Percentiles rank a stretch among this genome's conserved stretches.
These are phyloP conservation scores for Pyrus bretschneideri DNA, from an alignment of 306 rosid species.

Conservation along the genomic window DNA sequence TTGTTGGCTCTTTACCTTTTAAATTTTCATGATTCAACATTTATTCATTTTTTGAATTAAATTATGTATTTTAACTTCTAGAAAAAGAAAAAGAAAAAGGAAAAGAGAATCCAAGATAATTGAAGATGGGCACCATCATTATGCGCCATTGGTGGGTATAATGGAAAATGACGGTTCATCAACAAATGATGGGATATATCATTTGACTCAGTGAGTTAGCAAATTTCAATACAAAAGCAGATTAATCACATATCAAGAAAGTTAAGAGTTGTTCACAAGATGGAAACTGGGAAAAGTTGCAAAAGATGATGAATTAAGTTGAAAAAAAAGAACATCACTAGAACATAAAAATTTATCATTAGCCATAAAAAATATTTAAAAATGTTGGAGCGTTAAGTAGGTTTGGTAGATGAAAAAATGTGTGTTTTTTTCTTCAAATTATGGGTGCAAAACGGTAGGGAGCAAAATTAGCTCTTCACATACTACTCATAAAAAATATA, in stretches of 20 bases:
- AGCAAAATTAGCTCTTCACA: too few species aligned
- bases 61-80: background rate
- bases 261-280: constrained; percentile 16
- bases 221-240: constrained; percentile 27
- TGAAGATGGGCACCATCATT: constrained; percentile 22
- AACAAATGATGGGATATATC: constrained; percentile 42
- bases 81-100: background rate
- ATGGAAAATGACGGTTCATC: background rate
- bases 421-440: too few species aligned
- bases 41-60: background rate
- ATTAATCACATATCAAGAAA: constrained; percentile 8
- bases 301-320: background rate
- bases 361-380: too few species aligned
- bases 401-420: too few species aligned
- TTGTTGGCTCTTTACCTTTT: too few species aligned
- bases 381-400: too few species aligned
- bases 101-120: constrained; percentile 36
- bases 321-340: too few species aligned
- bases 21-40: too few species aligned
- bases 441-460: too few species aligned
- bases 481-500: too few species aligned
- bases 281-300: constrained; percentile 29
- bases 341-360: too few species aligned
- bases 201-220: constrained; percentile 20
- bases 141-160: too few species aligned